Base-by-base conservation (phyloP, 345 rosid species). In the Brassica cretica region DNA sequence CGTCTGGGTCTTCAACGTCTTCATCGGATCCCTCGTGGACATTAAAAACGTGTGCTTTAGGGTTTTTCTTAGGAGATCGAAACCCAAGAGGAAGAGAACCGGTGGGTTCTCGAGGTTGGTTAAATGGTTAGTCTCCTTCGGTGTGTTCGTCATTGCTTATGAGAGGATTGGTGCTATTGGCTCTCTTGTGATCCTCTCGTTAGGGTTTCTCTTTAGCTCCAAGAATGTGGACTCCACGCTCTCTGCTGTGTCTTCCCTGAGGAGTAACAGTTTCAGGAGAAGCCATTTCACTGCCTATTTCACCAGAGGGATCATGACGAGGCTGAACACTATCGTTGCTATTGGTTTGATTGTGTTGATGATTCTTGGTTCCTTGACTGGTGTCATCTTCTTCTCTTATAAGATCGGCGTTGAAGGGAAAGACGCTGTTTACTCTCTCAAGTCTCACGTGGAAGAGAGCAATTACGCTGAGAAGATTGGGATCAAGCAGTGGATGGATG, bases 381-480 rank as follows among this genome's bases (percentile, higher is more conserved):
- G 97, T 68, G 79, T 83, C 53, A 81, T 87, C 51, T 93, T 95
- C 77, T 95, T 90, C 84, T 95, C 99, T 0, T 95, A 95, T 74
- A 95, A 93, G 85, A 88, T 95, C 32, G 99, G 96, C 24, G 82
- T 93, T 25, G 99, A 95, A 81, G 99, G 97, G 24, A 94, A 94
- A 87, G 89, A 91, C 46, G 95, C 97, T 0, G 97, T 92, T 62
- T 86, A 86, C 62, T 91, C 97, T 2, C 32, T 91, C 63, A 94
- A 94, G 74, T 84, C 93, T 25, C 98, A 92, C 55, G 93, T 94
- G 9, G 93, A 89, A 70, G 82, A 92, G 87, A 92, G 82, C 65
- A 94, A 94, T 81, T 94, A 94, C 74, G 89, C 97, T 0, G 98
- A 94, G 86, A 92, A 80, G 79, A 76, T 91, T 21, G 98, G 98